Conservation (phyloP, 352 stramenopile genomes). For the Globisporangium abappressorium region DNA sequence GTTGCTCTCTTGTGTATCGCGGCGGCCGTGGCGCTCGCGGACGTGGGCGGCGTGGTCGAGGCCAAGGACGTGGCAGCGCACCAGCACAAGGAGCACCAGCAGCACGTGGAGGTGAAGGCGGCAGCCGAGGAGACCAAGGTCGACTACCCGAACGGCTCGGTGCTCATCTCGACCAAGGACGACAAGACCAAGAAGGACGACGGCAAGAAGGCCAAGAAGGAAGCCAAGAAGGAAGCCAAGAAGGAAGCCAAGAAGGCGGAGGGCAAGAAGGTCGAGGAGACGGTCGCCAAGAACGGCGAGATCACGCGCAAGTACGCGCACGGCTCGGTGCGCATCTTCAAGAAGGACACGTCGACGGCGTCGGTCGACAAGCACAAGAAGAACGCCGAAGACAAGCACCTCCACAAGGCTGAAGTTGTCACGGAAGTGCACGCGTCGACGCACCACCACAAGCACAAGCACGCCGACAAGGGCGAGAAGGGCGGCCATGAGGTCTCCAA, state of each 20-base stretch:
- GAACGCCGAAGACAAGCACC: constrained; percentile 13
- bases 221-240: constrained; percentile 20
- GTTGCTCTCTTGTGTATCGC: constrained; percentile 37
- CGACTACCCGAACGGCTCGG: constrained; percentile 33
- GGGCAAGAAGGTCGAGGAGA: constrained; percentile 18
- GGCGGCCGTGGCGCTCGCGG: constrained; percentile 24
- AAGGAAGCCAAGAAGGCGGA: constrained; percentile 13
- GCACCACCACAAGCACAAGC: constrained; percentile 14
- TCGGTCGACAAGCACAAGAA: constrained; percentile 12
- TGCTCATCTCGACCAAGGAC: constrained; percentile 26
- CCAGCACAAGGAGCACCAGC: constrained; percentile 21
- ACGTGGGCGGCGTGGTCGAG: constrained; percentile 24
- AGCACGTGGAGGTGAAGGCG: constrained; percentile 14
- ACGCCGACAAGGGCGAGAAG: not conserved
- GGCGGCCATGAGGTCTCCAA: constrained; percentile 12
- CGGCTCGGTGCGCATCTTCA: constrained; percentile 43
- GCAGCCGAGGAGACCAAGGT: constrained; percentile 21
- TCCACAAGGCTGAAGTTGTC: constrained; percentile 9
- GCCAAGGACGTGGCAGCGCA: constrained; percentile 13
- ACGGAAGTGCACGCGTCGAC: constrained; percentile 12
- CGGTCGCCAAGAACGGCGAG: constrained; percentile 28
- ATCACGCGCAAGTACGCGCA: constrained; percentile 50
- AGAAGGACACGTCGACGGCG: constrained; percentile 5
- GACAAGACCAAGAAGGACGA: constrained; percentile 13
- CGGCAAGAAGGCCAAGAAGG: constrained; percentile 25